These are phyloP conservation scores for Claviceps sp. DNA, from an alignment of 2,329 filamentous ascomycete genomes.

Conservation along the genomic window DNA sequence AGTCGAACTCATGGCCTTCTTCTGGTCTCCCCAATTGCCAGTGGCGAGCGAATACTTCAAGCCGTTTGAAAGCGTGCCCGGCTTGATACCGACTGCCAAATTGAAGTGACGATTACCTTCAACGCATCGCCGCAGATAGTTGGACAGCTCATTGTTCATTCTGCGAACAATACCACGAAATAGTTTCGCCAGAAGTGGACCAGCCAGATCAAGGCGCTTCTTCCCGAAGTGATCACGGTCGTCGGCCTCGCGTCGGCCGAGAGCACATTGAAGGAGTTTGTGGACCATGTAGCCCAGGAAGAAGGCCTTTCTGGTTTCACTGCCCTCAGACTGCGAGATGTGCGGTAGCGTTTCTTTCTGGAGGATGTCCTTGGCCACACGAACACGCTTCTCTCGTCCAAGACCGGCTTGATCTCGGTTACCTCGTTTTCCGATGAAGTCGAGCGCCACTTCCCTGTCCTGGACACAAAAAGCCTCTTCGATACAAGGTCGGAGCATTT, in stretches of 20 bases:
- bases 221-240: slow-evolving; percentile 98
- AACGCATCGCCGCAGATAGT: slow-evolving; percentile 83
- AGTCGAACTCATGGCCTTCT: slow-evolving; percentile 89
- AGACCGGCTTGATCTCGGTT: slow-evolving; percentile 46
- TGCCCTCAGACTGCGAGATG: slow-evolving; percentile 88
- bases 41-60: slow-evolving; percentile 95
- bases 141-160: slow-evolving; percentile 80
- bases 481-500: slow-evolving; percentile 93
- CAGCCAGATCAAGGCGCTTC: slow-evolving; percentile 91
- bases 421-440: slow-evolving; percentile 90
- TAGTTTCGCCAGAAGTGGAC: slow-evolving; percentile 86
- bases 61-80: slow-evolving; percentile 80
- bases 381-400: slow-evolving; percentile 74
- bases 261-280: slow-evolving; percentile 80
- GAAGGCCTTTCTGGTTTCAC: slow-evolving; percentile 91
- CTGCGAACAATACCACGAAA: slow-evolving; percentile 88
- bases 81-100: slow-evolving; percentile 79
- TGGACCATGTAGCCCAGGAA: slow-evolving; percentile 99
- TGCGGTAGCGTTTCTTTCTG: slow-evolving; percentile 95
- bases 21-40: slow-evolving; percentile 98
- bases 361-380: slow-evolving; percentile 84
- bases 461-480: slow-evolving; percentile 96
- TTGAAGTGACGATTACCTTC: slow-evolving; percentile 85
- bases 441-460: slow-evolving; percentile 83
- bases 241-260: slow-evolving; percentile 86